Evolutionary conservation across 495 filamentous ascomycete genomes (phyloP).

Genomic region (Podospora pseudoanserina): DNA sequence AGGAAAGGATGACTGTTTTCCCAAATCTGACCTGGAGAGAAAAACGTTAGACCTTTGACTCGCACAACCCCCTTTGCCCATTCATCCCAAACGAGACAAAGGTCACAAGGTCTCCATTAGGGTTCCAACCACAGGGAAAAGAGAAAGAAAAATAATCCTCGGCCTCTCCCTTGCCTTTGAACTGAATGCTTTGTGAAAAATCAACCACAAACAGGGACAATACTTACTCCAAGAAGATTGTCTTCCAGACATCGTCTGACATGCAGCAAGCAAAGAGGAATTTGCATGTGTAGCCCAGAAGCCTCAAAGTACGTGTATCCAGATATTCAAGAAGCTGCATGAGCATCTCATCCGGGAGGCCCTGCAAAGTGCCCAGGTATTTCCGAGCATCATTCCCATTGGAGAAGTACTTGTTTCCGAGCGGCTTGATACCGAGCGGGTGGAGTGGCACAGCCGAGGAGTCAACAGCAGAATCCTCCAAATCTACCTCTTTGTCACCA

Average conservation of each 20-base stretch:
- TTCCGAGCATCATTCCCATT: conserved; percentile 62
- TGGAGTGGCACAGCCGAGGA: conserved; percentile 63
- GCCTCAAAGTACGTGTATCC: conserved; percentile 57
- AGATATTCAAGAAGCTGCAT: conserved; percentile 71
- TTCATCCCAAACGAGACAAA: background rate
- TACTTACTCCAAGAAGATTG: conserved; percentile 79
- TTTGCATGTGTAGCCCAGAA: conserved; percentile 78
- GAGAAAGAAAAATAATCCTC: background rate
- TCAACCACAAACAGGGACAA: conserved; percentile 12
- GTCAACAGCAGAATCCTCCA: conserved; percentile 10
- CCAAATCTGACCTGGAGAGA: conserved; percentile 22
- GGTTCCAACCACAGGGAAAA: background rate
- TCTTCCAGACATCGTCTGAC: conserved; percentile 88
- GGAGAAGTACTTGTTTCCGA: conserved; percentile 74
- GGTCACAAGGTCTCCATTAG: background rate
- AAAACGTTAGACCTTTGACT: background rate
- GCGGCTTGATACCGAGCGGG: conserved; percentile 80
- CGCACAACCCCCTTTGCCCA: background rate
- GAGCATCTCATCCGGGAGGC: conserved; percentile 79
- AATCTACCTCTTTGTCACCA: conserved; percentile 5
- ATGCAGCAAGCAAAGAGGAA: conserved; percentile 84
- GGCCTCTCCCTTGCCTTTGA: conserved; percentile 3
- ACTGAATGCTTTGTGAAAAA: background rate
- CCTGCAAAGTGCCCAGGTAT: conserved; percentile 58
- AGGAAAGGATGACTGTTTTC: conserved; percentile 42